Conservation (phyloP, 176 grass and related monocot genomes). For the Avena sativa region DNA sequence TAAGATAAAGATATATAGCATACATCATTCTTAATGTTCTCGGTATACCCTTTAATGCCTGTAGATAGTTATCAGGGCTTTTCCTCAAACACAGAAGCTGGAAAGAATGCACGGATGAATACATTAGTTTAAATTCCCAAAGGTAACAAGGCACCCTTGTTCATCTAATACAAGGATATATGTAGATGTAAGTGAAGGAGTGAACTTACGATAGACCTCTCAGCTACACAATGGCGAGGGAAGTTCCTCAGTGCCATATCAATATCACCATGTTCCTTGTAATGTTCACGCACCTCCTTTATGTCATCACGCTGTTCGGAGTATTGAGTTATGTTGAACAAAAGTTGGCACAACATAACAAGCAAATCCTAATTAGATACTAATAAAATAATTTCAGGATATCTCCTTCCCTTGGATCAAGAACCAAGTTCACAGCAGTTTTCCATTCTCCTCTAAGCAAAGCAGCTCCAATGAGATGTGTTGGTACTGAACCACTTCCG, state of each 20-base stretch:
- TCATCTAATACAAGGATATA: conserved; percentile 13
- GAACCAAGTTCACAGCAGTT: conserved; percentile 79
- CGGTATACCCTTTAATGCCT: conserved; percentile 93
- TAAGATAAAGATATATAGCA: conserved; percentile 36
- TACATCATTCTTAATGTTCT: conserved; percentile 99
- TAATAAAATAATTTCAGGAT: conserved; percentile 72
- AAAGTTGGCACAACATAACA: conserved; percentile 46
- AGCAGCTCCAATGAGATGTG: conserved; percentile 83
- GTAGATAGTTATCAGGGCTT: conserved; percentile 94
- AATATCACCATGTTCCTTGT: conserved; percentile 85
- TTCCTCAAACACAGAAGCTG: conserved; percentile 98
- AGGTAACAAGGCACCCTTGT: not conserved
- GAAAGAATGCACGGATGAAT: conserved; percentile 35
- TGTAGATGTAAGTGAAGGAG: not conserved
- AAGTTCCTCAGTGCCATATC: conserved; percentile 83
- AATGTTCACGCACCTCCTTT: conserved; percentile 81
- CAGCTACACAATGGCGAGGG: conserved; percentile 78
- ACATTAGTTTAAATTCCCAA: conserved; percentile 40
- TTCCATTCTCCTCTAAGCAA: conserved; percentile 98
- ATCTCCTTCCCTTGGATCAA: conserved; percentile 99
- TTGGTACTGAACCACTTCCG: conserved; percentile 97
- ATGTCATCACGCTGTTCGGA: conserved; percentile 74
- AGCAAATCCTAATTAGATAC: conserved; percentile 31
- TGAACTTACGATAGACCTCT: conserved; percentile 90
- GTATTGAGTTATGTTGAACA: conserved; percentile 68